Evolutionary conservation across 2,329 filamentous ascomycete genomes (phyloP), one percentile per base, ranked within the genome.

Genomic region (Fusarium anthophilum): DNA sequence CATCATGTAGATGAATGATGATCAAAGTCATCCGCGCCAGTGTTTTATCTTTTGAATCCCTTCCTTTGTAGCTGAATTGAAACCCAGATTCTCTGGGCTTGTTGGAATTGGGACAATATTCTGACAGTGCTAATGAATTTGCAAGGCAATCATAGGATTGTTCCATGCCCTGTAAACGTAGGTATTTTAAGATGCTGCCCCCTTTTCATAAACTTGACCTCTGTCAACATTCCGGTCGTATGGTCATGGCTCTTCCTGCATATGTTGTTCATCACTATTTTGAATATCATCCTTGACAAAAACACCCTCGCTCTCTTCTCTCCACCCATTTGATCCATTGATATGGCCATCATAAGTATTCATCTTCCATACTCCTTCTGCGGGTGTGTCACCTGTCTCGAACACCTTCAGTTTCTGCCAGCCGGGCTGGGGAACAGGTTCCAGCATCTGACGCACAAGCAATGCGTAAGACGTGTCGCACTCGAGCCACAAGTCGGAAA

Each of bases 401-500:
- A 89, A 88, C 10, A 83, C 81, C 26, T 79, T 80, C 17, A 89
- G 79, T n/a, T 78, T 74, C n/a, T 76, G 73, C 83, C 86, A 89
- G 2, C 70, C 71, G 22, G 68, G 77, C 6, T 73, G 72, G 12
- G 76, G 77, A 8, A 69, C 67, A 26, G 76, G 66, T 44, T 79
- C 77, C n/a, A 84, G 79, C 43, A 87, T 70, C 64, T 83, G 77
- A 22, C 78, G 80, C 75, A 86, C 81, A 35, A 90, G 82, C 38
- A 86, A 77, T 8, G 81, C 82, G 76, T 90, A 90, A 1, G 84
- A 81, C 5, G 85, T 86, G 66, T 87, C 84, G 20, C 88, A 85
- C 78, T 90, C 88, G 81, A 87, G 86, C 87, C 89, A 89, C 6
- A 87, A 75, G 63, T 87, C 85, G 2, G 80, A 79, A 20, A 81